Conservation (phyloP, 2,329 filamentous ascomycete species). For the Pestalotiopsis sp. region DNA sequence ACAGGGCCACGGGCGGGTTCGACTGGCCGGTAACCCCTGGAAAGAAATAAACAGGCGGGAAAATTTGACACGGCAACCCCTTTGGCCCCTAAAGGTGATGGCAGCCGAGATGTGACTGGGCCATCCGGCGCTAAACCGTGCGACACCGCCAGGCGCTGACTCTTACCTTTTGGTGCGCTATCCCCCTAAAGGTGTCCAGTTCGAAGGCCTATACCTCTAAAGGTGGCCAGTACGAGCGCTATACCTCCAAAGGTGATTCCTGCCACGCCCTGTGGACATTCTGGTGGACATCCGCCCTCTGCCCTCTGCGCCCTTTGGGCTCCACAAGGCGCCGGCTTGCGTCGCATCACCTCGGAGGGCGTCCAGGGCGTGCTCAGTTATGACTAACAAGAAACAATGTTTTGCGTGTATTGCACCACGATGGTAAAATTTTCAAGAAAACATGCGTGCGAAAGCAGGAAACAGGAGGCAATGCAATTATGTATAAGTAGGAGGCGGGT, state of each 20-base stretch:
- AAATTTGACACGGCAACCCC: neutral
- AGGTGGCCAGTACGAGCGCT: neutral
- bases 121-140: neutral
- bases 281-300: neutral
- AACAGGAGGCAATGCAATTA: neutral
- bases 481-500: constrained; percentile 4
- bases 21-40: neutral
- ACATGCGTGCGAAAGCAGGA: neutral
- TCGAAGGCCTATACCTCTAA: neutral
- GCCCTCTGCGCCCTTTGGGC: neutral
- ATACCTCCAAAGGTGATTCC: neutral
- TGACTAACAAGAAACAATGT: constrained; percentile 3
- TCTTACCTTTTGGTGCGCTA: neutral
- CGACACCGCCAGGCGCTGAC: neutral
- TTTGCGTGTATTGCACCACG: neutral
- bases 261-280: no score
- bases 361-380: constrained; percentile 2
- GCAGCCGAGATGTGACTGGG: neutral
- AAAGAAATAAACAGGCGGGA: neutral
- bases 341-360: constrained; percentile 3
- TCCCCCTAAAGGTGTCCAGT: neutral
- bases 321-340: constrained; percentile 10
- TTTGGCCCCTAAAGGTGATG: neutral
- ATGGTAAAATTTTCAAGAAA: constrained; percentile 6
- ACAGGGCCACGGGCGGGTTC: neutral